Evolutionary conservation across 768 basidiomycete genomes (phyloP).

Genomic region (Lentinula aciculospora): DNA sequence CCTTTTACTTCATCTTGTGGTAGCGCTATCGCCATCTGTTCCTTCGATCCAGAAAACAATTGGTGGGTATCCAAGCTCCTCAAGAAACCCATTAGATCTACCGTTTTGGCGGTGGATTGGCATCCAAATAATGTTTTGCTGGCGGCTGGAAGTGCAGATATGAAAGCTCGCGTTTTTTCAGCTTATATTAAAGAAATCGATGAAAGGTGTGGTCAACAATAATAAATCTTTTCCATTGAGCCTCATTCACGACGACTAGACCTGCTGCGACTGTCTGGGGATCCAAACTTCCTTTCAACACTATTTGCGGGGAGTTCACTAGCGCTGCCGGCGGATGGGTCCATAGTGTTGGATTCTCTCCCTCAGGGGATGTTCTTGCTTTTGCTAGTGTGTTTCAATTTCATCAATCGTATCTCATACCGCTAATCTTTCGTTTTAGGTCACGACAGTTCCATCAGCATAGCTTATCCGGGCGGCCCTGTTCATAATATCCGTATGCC

Average conservation of each 20-base stretch:
- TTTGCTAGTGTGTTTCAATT: conserved; percentile 73
- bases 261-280: conserved; percentile 93
- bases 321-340: conserved; percentile 96
- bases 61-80: conserved; percentile 98
- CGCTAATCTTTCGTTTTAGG: conserved; percentile 36
- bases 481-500: conserved; percentile 71
- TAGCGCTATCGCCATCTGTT: conserved; percentile 93
- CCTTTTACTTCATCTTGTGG: neutral
- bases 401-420: too few species aligned
- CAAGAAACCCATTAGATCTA: conserved; percentile 96
- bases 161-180: conserved; percentile 96
- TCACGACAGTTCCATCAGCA: conserved; percentile 89
- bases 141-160: conserved; percentile 95
- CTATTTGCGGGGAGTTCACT: conserved; percentile 89
- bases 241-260: conserved; percentile 31
- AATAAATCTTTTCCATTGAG: neutral
- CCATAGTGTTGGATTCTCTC: conserved; percentile 92
- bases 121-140: conserved; percentile 98
- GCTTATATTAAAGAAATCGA: conserved; percentile 99
- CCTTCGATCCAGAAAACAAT: conserved; percentile 95
- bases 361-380: conserved; percentile 89
- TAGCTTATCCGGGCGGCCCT: conserved; percentile 87
- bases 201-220: conserved; percentile 54
- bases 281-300: conserved; percentile 97
- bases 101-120: conserved; percentile 94